phyloP scores from a whole-genome alignment of 2,329 filamentous ascomycete genomes.

The Neonectria faginata region DNA sequence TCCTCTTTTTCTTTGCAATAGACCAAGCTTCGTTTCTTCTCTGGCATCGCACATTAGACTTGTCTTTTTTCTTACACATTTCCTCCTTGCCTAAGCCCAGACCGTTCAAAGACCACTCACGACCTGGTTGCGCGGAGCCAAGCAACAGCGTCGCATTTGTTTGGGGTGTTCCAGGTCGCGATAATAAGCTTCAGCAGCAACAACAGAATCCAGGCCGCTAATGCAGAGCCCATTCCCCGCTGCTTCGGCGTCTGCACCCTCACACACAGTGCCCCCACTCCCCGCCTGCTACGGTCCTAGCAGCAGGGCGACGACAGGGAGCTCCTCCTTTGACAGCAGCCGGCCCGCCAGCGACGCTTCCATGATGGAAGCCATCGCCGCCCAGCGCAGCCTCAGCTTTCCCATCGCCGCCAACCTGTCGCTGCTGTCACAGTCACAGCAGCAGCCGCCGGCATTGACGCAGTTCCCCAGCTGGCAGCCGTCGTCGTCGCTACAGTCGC shows the following conservation, averaged over 20 bases:
- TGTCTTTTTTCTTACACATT: background rate
- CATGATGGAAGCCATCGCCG: constrained; percentile 42
- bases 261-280: constrained; percentile 34
- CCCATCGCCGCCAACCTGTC: constrained; percentile 32
- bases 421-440: constrained; percentile 13
- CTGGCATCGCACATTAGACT: background rate
- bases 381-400: constrained; percentile 43
- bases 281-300: constrained; percentile 12
- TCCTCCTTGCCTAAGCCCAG: background rate
- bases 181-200: too few species aligned
- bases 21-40: background rate
- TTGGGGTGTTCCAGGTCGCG: background rate
- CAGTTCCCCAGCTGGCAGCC: background rate
- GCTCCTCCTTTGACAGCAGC: constrained; percentile 20
- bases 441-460: too few species aligned
- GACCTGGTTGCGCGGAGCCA: background rate
- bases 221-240: constrained; percentile 42
- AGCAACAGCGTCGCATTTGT: background rate
- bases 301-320: constrained; percentile 16
- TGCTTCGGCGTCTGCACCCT: constrained; percentile 17
- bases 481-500: background rate
- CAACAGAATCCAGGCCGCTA: constrained; percentile 23
- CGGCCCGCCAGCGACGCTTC: constrained; percentile 24
- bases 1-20: background rate
- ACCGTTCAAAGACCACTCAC: background rate